A percentile compares a stretch with the other conserved stretches of the same genome.
Conservation (phyloP, 108 stramenopile species). For the Cyclotella cryptica region DNA sequence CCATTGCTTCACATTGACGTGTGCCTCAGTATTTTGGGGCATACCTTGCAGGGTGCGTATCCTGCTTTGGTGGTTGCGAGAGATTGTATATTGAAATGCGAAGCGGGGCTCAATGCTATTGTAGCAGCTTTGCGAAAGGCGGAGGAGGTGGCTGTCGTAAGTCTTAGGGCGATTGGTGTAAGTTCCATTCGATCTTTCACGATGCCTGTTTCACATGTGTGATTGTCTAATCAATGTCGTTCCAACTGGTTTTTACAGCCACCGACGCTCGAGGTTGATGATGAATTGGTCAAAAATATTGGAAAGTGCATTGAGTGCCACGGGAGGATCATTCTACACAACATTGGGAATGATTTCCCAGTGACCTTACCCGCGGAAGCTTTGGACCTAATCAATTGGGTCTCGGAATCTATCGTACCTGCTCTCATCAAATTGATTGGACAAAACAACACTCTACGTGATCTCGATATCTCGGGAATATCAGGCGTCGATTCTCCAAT, state of each 20-base stretch:
- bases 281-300: constrained; percentile 32
- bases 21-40: constrained; percentile 34
- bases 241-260: constrained; percentile 4
- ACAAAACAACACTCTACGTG: constrained; percentile 47
- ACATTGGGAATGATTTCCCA: constrained; percentile 48
- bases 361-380: constrained; percentile 44
- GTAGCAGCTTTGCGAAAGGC: constrained; percentile 31
- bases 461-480: constrained; percentile 72
- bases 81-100: constrained; percentile 25
- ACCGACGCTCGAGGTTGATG: constrained; percentile 4
- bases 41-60: constrained; percentile 35
- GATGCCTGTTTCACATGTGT: not conserved
- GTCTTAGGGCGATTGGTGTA: constrained; percentile 20
- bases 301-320: constrained; percentile 55
- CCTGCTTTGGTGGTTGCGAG: constrained; percentile 31
- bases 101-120: constrained; percentile 26
- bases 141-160: constrained; percentile 19
- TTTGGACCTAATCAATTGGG: constrained; percentile 64
- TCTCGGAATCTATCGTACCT: constrained; percentile 65
- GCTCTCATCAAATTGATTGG: constrained; percentile 44
- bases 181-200: constrained; percentile 12
- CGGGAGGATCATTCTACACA: constrained; percentile 76
- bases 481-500: constrained; percentile 49
- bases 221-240: not conserved
- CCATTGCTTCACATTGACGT: constrained; percentile 47